These are phyloP conservation scores for Trifolium dubium DNA, from an alignment of 306 rosid genomes.

Conservation along the genomic window DNA sequence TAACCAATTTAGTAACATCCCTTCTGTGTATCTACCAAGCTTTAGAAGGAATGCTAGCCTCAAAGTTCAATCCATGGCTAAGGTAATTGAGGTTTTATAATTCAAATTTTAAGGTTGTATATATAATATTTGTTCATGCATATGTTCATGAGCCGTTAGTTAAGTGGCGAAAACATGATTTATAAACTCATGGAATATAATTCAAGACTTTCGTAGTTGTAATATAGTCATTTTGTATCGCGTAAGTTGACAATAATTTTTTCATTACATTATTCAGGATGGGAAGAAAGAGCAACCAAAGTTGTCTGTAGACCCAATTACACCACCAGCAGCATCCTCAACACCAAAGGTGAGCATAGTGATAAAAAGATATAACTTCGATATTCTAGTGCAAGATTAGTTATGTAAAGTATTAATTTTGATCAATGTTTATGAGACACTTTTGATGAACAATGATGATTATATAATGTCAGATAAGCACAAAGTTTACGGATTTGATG, in stretches of 20 bases:
- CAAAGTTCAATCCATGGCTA: slow-evolving; percentile 49
- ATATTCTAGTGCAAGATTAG: not conserved
- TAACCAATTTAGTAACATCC: slow-evolving; percentile 39
- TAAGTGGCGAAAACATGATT: too few relatives aligned
- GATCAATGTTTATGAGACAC: not conserved
- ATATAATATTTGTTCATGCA: not conserved
- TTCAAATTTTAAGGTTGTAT: not conserved
- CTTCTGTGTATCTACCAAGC: slow-evolving; percentile 25
- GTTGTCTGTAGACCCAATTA: not conserved
- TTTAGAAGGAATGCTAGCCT: slow-evolving; percentile 36
- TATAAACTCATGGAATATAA: too few relatives aligned
- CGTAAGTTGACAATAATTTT: not conserved
- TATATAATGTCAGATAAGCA: slow-evolving; percentile 51
- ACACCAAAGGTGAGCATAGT: slow-evolving; percentile 21
- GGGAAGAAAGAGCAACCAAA: slow-evolving; percentile 12
- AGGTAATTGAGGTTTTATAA: slow-evolving; percentile 28
- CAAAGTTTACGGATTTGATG: slow-evolving; percentile 61
- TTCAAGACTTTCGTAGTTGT: too few relatives aligned
- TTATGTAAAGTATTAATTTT: not conserved
- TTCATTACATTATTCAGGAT: slow-evolving; percentile 21
- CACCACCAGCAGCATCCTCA: not conserved
- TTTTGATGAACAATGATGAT: not conserved
- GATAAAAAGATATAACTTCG: not conserved
- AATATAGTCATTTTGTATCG: too few relatives aligned
- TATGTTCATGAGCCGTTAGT: not conserved